phyloP scores from a whole-genome alignment of 345 rosid species.

The Balakata baccata region DNA sequence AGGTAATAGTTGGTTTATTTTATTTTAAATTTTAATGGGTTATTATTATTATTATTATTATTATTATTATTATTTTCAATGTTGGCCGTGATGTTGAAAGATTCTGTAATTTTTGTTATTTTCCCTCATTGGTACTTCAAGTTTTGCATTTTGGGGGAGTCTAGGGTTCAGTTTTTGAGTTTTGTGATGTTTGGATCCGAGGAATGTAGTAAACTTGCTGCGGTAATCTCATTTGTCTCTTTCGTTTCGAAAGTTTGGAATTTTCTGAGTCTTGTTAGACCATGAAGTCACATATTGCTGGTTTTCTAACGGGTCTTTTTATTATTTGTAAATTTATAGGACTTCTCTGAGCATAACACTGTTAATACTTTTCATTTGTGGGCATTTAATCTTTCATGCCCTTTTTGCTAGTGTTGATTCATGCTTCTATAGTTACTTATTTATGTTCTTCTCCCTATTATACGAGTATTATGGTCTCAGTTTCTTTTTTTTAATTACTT shows the following conservation, averaged over 20 bases:
- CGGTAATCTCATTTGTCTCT: constrained; percentile 13
- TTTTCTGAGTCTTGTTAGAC: background rate
- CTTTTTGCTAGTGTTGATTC: no score
- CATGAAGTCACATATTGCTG: background rate
- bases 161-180: constrained; percentile 23
- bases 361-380: background rate
- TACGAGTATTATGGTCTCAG: background rate
- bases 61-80: constrained; percentile 4
- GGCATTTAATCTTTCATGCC: background rate
- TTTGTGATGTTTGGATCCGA: constrained; percentile 21
- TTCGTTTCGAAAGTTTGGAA: background rate
- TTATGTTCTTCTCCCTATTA: background rate
- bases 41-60: no score
- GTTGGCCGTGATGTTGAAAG: constrained; percentile 18
- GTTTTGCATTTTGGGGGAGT: constrained; percentile 5
- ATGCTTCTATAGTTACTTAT: no score
- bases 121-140: constrained; percentile 9
- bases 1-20: background rate
- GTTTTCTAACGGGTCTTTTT: background rate
- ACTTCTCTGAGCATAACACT: constrained; percentile 15
- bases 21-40: background rate
- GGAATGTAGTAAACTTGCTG: constrained; percentile 15
- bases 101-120: constrained; percentile 15
- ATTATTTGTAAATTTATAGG: constrained; percentile 4
- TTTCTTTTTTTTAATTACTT: background rate